These are phyloP conservation scores for Pulveroboletus sp. DNA, from an alignment of 768 basidiomycete species.

Conservation along the genomic window DNA sequence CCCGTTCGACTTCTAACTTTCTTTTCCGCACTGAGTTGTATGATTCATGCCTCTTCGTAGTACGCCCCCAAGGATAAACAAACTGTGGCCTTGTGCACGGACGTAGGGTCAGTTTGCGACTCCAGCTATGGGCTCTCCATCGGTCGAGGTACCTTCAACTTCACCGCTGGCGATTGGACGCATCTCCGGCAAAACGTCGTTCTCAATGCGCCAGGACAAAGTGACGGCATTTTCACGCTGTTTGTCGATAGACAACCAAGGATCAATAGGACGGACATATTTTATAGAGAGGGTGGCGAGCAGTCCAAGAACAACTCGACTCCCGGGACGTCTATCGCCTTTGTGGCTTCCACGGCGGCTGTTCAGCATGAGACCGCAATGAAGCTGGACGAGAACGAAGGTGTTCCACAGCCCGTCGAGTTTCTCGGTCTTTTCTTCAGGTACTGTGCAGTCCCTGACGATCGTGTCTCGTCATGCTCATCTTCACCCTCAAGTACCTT, in stretches of 20 bases:
- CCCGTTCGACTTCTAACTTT: neutral
- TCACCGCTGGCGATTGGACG: constrained; percentile 64
- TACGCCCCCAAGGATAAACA: constrained; percentile 76
- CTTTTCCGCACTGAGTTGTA: neutral
- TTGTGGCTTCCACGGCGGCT: neutral
- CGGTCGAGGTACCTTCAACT: constrained; percentile 67
- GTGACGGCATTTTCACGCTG: constrained; percentile 61
- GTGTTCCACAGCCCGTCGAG: neutral
- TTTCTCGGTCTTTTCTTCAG: constrained; percentile 71
- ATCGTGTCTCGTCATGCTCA: neutral
- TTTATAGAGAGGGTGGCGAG: constrained; percentile 48
- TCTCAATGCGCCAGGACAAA: constrained; percentile 70
- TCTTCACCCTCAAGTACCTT: constrained; percentile 44
- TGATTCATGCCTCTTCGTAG: constrained; percentile 31
- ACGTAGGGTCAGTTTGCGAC: constrained; percentile 60
- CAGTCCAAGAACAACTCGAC: neutral
- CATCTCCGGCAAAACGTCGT: constrained; percentile 60
- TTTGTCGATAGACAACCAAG: constrained; percentile 56
- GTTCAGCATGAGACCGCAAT: neutral
- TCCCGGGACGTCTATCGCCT: constrained; percentile 5
- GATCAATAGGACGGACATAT: constrained; percentile 53
- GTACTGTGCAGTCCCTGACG: constrained; percentile 30
- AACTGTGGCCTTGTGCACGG: constrained; percentile 50
- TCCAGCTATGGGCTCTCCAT: constrained; percentile 67
- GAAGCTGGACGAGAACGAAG: neutral